phyloP scores from a whole-genome alignment of 2,329 filamentous ascomycete genomes.

The Colletotrichum sp. region DNA sequence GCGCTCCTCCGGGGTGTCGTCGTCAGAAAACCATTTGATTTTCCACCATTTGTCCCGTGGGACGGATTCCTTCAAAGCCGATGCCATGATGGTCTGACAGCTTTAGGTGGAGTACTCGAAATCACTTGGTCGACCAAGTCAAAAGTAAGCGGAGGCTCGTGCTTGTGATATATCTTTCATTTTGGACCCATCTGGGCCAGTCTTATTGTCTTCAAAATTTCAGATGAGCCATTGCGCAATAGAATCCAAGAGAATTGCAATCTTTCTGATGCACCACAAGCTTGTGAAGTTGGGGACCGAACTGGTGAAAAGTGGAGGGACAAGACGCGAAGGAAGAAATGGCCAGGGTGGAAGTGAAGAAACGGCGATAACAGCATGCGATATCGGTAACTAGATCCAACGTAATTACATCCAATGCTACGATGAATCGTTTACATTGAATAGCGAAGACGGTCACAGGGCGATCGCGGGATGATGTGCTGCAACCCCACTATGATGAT shows the following conservation, averaged over 20 bases:
- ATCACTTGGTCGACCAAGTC: not conserved
- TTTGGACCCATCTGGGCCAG: not conserved
- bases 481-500: not conserved
- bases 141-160: not conserved
- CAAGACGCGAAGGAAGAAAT: not conserved
- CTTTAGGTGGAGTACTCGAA: not conserved
- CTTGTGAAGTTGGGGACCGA: not conserved
- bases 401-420: not conserved
- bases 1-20: constrained; percentile 50
- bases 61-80: not conserved
- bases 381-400: not conserved
- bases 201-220: not conserved
- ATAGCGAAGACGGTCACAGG: not conserved
- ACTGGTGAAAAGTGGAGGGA: not conserved
- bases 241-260: not conserved
- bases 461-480: not conserved
- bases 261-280: not conserved
- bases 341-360: not conserved
- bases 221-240: not conserved
- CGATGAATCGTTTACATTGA: not conserved
- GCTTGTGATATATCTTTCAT: not conserved
- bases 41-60: constrained; percentile 38
- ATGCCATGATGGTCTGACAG: not conserved
- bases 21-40: constrained; percentile 52
- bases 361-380: not conserved